These are phyloP conservation scores for Starmera pachycereana DNA, from an alignment of 805 yeast genomes.

Conservation along the genomic window DNA sequence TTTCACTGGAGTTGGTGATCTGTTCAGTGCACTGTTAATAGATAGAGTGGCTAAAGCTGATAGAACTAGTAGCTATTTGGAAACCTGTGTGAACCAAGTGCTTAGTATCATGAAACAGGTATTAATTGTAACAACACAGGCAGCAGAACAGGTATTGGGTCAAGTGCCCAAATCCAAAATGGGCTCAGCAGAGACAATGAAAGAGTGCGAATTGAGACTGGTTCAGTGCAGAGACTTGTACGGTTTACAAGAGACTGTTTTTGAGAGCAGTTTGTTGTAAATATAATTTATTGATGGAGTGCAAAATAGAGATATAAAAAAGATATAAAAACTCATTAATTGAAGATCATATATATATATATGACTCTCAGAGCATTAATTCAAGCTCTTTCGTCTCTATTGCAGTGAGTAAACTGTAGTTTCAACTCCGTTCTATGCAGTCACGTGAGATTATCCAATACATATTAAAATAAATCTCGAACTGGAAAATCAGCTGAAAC, in stretches of 20 bases:
- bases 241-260: background rate
- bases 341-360: too few relatives aligned
- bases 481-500: too few relatives aligned
- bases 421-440: too few relatives aligned
- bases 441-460: too few relatives aligned
- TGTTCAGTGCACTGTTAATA: constrained; percentile 70
- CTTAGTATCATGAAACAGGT: constrained; percentile 45
- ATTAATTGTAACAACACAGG: constrained; percentile 33
- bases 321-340: too few relatives aligned
- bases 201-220: constrained; percentile 60
- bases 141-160: constrained; percentile 28
- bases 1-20: constrained; percentile 92
- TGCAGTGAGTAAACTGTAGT: too few relatives aligned
- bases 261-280: too few relatives aligned
- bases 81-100: constrained; percentile 40
- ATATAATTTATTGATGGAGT: too few relatives aligned
- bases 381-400: too few relatives aligned
- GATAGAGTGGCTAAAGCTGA: constrained; percentile 41
- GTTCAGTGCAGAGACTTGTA: constrained; percentile 43
- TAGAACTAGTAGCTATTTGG: constrained; percentile 8
- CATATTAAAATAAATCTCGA: too few relatives aligned
- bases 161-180: constrained; percentile 35
- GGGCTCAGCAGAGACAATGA: constrained; percentile 52
- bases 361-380: too few relatives aligned
- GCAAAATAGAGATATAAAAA: too few relatives aligned